Conservation (phyloP, 2,329 filamentous ascomycete species). For the Onygenales sp. region DNA sequence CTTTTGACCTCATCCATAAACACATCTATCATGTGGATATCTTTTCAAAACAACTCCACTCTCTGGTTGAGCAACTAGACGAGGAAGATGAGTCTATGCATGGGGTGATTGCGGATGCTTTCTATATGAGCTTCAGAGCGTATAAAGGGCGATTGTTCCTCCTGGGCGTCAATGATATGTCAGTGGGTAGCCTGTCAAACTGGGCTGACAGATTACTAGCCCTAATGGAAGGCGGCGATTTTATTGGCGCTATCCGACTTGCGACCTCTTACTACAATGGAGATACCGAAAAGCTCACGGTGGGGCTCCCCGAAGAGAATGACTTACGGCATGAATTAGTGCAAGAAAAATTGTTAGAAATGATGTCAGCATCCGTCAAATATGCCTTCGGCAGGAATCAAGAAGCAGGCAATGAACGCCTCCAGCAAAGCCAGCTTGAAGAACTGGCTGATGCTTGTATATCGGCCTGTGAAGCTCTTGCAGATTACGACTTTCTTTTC, state of each 20-base stretch:
- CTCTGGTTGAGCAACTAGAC: conserved; percentile 76
- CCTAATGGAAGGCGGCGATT: conserved; percentile 94
- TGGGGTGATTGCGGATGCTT: conserved; percentile 91
- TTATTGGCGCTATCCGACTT: conserved; percentile 79
- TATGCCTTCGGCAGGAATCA: conserved; percentile 67
- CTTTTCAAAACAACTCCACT: conserved; percentile 78
- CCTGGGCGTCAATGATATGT: conserved; percentile 86
- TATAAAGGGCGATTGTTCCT: conserved; percentile 93
- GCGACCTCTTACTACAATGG: conserved; percentile 90
- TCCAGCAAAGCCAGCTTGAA: conserved; percentile 55
- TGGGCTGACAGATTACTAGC: conserved; percentile 93
- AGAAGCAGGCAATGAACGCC: conserved; percentile 38
- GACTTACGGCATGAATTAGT: conserved; percentile 68
- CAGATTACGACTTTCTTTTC: conserved; percentile 75
- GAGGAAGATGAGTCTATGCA: conserved; percentile 85
- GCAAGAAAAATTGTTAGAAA: conserved; percentile 78
- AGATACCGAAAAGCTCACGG: conserved; percentile 84
- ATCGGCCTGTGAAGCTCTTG: conserved; percentile 67
- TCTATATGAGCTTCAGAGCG: conserved; percentile 92
- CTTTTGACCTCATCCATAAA: conserved; percentile 82
- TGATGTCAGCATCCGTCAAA: conserved; percentile 83
- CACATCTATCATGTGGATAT: conserved; percentile 87
- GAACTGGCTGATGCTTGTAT: conserved; percentile 80
- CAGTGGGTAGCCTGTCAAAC: conserved; percentile 85
- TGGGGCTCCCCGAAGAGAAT: conserved; percentile 83